Percentiles rank a stretch among this genome's conserved stretches.
These are phyloP conservation scores for Yamadazyma spencermartinsiae DNA, from an alignment of 1,139 yeast species.

Conservation along the genomic window DNA sequence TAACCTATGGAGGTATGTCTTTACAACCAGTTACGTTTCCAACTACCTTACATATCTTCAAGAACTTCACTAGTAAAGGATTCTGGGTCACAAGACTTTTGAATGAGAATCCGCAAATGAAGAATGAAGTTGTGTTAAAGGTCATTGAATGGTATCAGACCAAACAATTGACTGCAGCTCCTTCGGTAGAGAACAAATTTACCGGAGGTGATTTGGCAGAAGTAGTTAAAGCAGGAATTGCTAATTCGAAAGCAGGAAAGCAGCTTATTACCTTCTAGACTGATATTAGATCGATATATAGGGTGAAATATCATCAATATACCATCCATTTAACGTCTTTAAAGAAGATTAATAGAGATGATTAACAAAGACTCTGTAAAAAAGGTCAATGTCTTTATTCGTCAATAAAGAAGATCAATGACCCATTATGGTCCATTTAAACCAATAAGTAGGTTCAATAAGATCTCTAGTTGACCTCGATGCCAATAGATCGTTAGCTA, in stretches of 20 bases:
- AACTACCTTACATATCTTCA: constrained; percentile 85
- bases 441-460: too few species aligned
- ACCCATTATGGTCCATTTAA: too few species aligned
- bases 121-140: constrained; percentile 57
- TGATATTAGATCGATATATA: too few species aligned
- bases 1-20: constrained; percentile 98
- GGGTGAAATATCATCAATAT: too few species aligned
- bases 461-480: too few species aligned
- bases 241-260: constrained; percentile 43
- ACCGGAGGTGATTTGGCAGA: constrained; percentile 51
- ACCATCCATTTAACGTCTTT: too few species aligned
- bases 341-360: neutral
- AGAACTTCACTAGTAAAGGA: constrained; percentile 81
- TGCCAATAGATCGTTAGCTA: too few species aligned
- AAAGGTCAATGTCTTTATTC: too few species aligned
- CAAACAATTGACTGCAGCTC: constrained; percentile 63
- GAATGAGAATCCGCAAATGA: constrained; percentile 61
- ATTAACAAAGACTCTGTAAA: too few species aligned
- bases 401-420: too few species aligned
- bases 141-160: constrained; percentile 67
- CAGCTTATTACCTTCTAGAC: constrained; percentile 31
- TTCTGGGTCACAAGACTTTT: constrained; percentile 90
- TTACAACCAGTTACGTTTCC: constrained; percentile 90
- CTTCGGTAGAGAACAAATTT: constrained; percentile 50
- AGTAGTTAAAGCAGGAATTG: constrained; percentile 54